These are phyloP conservation scores for Silene noctiflora DNA, from an alignment of 179 eudicot species.

Conservation along the genomic window DNA sequence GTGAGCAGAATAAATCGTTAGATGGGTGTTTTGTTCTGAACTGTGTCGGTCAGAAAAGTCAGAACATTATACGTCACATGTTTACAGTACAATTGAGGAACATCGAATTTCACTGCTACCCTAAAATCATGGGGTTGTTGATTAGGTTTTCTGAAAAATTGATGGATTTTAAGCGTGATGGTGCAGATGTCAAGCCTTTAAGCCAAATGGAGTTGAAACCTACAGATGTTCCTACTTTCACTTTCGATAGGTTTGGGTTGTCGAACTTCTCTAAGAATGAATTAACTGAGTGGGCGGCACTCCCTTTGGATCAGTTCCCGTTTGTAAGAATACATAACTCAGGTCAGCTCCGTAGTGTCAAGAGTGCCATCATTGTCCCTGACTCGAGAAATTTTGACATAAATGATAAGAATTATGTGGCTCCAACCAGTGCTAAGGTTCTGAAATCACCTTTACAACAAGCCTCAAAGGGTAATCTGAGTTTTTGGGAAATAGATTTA, in stretches of 20 bases:
- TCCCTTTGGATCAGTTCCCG: conserved; percentile 56
- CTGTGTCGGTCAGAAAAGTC: conserved; percentile 35
- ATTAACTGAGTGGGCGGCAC: conserved; percentile 42
- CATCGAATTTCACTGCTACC: conserved; percentile 75
- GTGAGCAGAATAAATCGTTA: conserved; percentile 27
- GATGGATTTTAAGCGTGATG: conserved; percentile 24
- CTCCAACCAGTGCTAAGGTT: conserved; percentile 25
- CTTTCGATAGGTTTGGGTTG: conserved; percentile 47
- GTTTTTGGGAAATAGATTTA: conserved; percentile 34
- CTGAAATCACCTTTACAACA: conserved; percentile 17
- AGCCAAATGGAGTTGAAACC: conserved; percentile 28
- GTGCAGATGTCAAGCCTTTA: conserved; percentile 26
- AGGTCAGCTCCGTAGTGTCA: conserved; percentile 38
- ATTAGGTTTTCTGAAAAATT: conserved; percentile 50
- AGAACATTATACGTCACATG: conserved; percentile 25
- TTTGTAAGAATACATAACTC: conserved; percentile 48
- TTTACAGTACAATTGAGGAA: conserved; percentile 41
- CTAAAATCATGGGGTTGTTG: conserved; percentile 50
- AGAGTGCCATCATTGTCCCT: conserved; percentile 36
- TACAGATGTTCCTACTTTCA: conserved; percentile 29
- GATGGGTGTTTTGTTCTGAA: conserved; percentile 51
- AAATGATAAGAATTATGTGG: conserved; percentile 30
- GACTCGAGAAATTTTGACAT: conserved; percentile 41
- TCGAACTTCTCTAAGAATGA: conserved; percentile 50
- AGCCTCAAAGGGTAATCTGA: conserved; percentile 22